Percentiles rank a stretch among this genome's conserved stretches.
phyloP scores from a whole-genome alignment of 1,284 basidiomycete species.

The Sanghuangporus weigelae region DNA sequence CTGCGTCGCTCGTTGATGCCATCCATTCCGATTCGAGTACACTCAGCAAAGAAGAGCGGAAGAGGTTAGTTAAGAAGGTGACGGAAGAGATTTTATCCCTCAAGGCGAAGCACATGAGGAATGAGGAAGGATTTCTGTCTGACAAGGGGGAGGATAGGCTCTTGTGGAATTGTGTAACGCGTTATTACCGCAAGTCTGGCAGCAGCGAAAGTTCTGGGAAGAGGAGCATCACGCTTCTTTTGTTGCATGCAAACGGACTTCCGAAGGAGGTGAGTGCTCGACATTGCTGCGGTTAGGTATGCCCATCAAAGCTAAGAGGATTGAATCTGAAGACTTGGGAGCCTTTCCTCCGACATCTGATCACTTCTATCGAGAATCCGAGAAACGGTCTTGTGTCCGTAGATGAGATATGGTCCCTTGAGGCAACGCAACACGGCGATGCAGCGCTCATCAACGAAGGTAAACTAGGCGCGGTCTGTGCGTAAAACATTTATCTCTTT shows the following conservation, averaged over 20 bases:
- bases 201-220: not conserved
- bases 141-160: conserved; percentile 8
- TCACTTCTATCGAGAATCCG: not conserved
- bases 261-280: conserved; percentile 27
- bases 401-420: conserved; percentile 54
- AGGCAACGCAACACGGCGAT: conserved; percentile 53
- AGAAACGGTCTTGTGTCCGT: conserved; percentile 24
- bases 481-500: conserved; percentile 2
- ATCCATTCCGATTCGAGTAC: not conserved
- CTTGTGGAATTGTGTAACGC: conserved; percentile 30
- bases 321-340: conserved; percentile 31
- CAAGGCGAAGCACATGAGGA: not conserved
- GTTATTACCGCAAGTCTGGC: conserved; percentile 25
- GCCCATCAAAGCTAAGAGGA: not conserved
- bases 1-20: conserved; percentile 17
- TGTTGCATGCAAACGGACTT: conserved; percentile 33
- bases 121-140: not conserved
- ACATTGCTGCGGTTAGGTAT: not conserved
- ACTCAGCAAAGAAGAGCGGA: conserved; percentile 10
- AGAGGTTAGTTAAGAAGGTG: not conserved
- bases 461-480: conserved; percentile 41
- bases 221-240: conserved; percentile 27
- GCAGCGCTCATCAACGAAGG: conserved; percentile 43
- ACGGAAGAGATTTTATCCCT: not conserved
- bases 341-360: conserved; percentile 24